A percentile compares a stretch with the other conserved stretches of the same genome.
These are phyloP conservation scores for Diaporthe vexans DNA, from an alignment of 2,329 filamentous ascomycete species.

Conservation along the genomic window DNA sequence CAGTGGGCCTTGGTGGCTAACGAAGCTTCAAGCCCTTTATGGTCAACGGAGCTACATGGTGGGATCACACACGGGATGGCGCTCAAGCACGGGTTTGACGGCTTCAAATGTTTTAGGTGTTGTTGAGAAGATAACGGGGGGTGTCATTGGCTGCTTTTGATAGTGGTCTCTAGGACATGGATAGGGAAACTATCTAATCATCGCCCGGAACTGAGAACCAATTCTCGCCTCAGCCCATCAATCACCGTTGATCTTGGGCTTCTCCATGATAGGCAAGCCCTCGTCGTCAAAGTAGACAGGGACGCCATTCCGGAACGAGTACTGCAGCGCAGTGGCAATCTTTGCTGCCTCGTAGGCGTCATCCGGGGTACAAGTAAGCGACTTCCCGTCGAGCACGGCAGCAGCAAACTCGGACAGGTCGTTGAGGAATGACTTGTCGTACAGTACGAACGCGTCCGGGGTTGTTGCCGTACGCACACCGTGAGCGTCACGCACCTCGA, in stretches of 20 bases:
- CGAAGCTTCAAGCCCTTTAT: background rate
- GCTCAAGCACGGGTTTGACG: background rate
- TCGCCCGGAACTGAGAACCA: background rate
- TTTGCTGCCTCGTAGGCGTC: slow-evolving; percentile 46
- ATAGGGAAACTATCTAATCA: no score
- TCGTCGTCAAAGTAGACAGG: slow-evolving; percentile 48
- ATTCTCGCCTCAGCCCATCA: background rate
- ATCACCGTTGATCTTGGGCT: background rate
- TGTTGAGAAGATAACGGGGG: background rate
- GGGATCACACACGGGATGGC: slow-evolving; percentile 3
- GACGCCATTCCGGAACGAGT: slow-evolving; percentile 46
- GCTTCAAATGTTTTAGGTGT: background rate
- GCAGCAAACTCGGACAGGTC: slow-evolving; percentile 44
- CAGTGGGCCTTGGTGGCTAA: background rate
- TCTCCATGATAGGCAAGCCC: slow-evolving; percentile 41
- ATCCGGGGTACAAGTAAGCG: slow-evolving; percentile 44
- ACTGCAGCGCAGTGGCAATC: slow-evolving; percentile 44
- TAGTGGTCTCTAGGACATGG: no score
- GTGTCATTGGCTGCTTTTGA: background rate
- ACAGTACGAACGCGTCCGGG: slow-evolving; percentile 44
- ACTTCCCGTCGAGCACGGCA: slow-evolving; percentile 43
- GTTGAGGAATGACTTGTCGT: slow-evolving; percentile 44
- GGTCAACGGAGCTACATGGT: slow-evolving; percentile 14
- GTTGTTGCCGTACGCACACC: slow-evolving; percentile 38
- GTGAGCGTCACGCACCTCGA: slow-evolving; percentile 29